Base-by-base conservation (phyloP, 169 alveolate genomes). In the Besnoitia besnoiti region DNA sequence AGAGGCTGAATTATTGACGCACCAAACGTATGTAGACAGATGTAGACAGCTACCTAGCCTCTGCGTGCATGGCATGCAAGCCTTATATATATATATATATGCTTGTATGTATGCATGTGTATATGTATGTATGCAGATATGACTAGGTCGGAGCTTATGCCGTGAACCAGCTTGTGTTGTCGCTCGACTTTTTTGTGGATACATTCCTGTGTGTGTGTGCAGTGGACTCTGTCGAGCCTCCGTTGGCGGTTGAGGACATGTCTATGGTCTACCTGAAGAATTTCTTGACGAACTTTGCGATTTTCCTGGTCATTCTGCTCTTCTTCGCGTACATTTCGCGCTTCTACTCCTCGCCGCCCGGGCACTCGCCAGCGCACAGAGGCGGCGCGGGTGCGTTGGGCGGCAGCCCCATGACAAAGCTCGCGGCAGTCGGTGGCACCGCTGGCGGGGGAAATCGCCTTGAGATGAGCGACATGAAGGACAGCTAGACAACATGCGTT, bases 281-380 rank as follows among this genome's bases (percentile, higher is more conserved):
- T 44, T 88, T 88, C 44, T n/a, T 88, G 77, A 88, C 62, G 7
- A 88, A 88, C 47, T 46, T 88, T 24, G 46, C 92, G 0, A 88
- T 88, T 33, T 88, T 88, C 33, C 37, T 88, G 19, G 50, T 88
- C 19, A 77, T 88, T 42, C 33, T 88, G 24, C 79, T 88, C 61
- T 88, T 88, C 75, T 88, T 88, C 85, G 85, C 67, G 33, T 88
- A 88, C 85, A 88, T 88, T 33, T 88, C 92, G 35, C 85, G 92
- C 19, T 88, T 88, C 76, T 88, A 88, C 40, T 77, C 87, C 33
- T 40, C 87, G 40, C 87, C 87, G 37, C 87, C 87, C 7, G 87
- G 59, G n/a, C 87, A 77, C 37, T 37, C 87, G 30, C 87, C 59
- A 10, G 40, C 40, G 33, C 87, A 77, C 50, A 37, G 82, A n/a